A percentile compares a stretch with the other conserved stretches of the same genome.
Evolutionary conservation across 176 grass and related monocot species (phyloP).

Genomic region (Eremochloa ophiuroides): DNA sequence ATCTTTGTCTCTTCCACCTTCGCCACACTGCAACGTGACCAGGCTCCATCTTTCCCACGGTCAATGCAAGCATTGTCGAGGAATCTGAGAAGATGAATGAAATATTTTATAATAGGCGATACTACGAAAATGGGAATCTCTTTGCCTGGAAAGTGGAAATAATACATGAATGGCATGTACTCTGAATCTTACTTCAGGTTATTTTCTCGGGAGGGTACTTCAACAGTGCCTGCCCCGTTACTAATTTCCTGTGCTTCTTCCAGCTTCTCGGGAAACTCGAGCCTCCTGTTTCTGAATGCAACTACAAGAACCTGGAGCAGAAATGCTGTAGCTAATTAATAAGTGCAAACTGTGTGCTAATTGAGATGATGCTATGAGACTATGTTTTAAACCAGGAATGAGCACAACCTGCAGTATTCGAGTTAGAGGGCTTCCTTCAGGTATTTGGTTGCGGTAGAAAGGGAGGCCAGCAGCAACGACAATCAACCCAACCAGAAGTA

Average conservation of each 20-base stretch:
- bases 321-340: not conserved
- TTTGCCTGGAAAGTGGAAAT: not conserved
- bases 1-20: constrained; percentile 70
- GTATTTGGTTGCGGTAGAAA: constrained; percentile 52
- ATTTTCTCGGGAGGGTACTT: constrained; percentile 7
- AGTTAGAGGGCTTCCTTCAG: constrained; percentile 54
- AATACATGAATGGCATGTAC: not conserved
- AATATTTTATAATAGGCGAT: not conserved
- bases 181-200: constrained; percentile 24
- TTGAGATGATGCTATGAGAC: not conserved
- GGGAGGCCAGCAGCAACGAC: constrained; percentile 35
- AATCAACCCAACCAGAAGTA: constrained; percentile 40
- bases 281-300: constrained; percentile 50
- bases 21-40: constrained; percentile 34
- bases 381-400: not conserved
- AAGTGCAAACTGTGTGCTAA: not conserved
- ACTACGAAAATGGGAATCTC: not conserved
- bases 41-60: constrained; percentile 25
- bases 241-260: constrained; percentile 25
- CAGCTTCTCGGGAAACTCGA: constrained; percentile 40
- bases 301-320: constrained; percentile 50
- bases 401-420: constrained; percentile 55
- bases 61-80: constrained; percentile 59
- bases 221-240: not conserved
- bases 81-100: constrained; percentile 38